Evolutionary conservation across 2,329 filamentous ascomycete species (phyloP), one percentile per base, ranked within the genome.

Genomic region (Xylariaceae sp.): DNA sequence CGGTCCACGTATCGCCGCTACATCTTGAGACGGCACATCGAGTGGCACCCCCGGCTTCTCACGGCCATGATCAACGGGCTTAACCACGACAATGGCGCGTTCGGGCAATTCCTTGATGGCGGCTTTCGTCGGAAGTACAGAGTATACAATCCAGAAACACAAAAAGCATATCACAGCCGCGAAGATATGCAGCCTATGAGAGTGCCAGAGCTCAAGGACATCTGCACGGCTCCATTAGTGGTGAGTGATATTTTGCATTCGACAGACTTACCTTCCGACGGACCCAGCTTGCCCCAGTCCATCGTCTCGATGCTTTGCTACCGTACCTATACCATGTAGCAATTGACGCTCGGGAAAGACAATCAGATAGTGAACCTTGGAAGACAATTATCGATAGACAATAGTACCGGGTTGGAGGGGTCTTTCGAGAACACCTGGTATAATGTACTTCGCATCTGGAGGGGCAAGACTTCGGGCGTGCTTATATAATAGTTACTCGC

Each of bases 1-100:
- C 2, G 80, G 80, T 0, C 76, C 79, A 34, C 65, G 67, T 1
- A 71, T 57, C 18, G 71, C 57, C 32, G 70, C 57, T 22, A 60
- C 49, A 46, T 66, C 73, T 67, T 69, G 63, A 15, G 44, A 7
- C 40, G 57, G 63, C 45, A 47, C 37, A 49, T 53, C 47, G 19
- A 34, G 49, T 26, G 50, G 19, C 18, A 29, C 26, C n/a, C 22
- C 19, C 16, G 52, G 26, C 47, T 64, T 66, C 49, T 65, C 63
- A 42, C 48, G 40, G n/a, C 32, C 10, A 15, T 48, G 10, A 19
- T 19, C 41, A 16, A 18, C 21, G 39, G 53, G 26, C 5, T 61
- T 61, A 21, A 53, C 16, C 26, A 43, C 47, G 19, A 41, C 36
- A 63, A 40, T 61, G 60, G 50, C 15, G 26, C 19, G 43, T 12